A percentile compares a stretch with the other conserved stretches of the same genome.
Conservation (phyloP, 2,329 filamentous ascomycete genomes). For the Colletotrichum costaricense region DNA sequence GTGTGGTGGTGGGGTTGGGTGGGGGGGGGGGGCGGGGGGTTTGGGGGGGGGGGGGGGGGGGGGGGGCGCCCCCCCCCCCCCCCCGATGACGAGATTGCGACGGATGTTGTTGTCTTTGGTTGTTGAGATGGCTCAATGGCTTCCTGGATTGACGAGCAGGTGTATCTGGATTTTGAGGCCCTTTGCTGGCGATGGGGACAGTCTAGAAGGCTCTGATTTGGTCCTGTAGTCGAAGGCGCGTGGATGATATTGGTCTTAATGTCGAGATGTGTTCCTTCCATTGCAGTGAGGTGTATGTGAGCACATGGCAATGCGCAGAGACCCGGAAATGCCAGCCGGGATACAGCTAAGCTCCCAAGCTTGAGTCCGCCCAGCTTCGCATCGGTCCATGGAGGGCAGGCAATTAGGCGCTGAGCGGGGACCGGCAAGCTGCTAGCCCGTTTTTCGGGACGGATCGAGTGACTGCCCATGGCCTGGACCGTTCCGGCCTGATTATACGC, state of each 20-base stretch:
- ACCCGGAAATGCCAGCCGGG: not conserved
- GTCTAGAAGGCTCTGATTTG: not conserved
- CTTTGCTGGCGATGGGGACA: not conserved
- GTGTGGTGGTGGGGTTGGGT: too few species aligned
- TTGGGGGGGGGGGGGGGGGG: too few species aligned
- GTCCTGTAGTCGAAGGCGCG: not conserved
- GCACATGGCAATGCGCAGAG: not conserved
- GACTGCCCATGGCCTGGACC: constrained; percentile 16
- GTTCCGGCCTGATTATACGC: constrained; percentile 9
- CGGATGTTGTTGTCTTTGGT: not conserved
- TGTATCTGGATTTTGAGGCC: not conserved
- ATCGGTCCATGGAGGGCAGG: constrained; percentile 15
- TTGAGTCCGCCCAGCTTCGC: constrained; percentile 10
- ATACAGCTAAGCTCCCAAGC: not conserved
- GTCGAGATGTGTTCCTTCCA: not conserved
- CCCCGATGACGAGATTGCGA: not conserved
- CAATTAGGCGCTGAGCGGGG: constrained; percentile 12
- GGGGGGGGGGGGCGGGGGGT: too few species aligned
- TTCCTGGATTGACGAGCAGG: not conserved
- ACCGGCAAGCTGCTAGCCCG: constrained; percentile 3
- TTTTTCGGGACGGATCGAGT: constrained; percentile 25
- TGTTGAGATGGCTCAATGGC: not conserved
- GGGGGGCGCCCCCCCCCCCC: too few species aligned
- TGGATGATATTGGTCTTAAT: not conserved
- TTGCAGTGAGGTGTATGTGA: not conserved